phyloP scores from a whole-genome alignment of 2,329 filamentous ascomycete species.

The Cytospora piceicola region DNA sequence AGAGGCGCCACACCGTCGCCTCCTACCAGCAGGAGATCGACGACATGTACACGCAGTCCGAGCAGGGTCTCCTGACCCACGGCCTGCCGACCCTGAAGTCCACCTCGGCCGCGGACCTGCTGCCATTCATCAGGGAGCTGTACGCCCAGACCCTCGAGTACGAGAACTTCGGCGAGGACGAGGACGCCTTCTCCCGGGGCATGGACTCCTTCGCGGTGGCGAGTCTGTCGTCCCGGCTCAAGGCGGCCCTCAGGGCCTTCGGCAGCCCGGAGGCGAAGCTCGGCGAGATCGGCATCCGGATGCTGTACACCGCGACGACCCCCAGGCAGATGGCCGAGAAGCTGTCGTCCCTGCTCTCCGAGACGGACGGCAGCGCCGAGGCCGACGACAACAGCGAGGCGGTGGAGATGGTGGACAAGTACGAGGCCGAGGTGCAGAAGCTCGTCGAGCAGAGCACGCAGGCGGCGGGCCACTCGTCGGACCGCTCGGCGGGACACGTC shows the following conservation, averaged over 20 bases:
- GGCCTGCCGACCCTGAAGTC: conserved; percentile 18
- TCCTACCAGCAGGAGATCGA: conserved; percentile 27
- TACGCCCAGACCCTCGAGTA: conserved; percentile 23
- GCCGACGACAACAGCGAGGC: neutral
- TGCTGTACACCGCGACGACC: conserved; percentile 17
- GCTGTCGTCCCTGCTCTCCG: conserved; percentile 12
- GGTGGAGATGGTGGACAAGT: conserved; percentile 23
- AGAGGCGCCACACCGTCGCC: conserved; percentile 19
- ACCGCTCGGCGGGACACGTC: conserved; percentile 12
- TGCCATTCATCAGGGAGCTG: conserved; percentile 18
- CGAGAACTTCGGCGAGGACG: conserved; percentile 13
- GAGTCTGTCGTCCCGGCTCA: conserved; percentile 18
- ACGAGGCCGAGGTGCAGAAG: conserved; percentile 40
- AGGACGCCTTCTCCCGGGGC: conserved; percentile 22
- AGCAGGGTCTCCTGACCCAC: conserved; percentile 21
- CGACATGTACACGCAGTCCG: conserved; percentile 19
- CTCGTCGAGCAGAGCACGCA: conserved; percentile 34
- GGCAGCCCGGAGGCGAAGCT: conserved; percentile 14
- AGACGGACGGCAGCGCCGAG: neutral
- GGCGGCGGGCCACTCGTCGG: conserved; percentile 10
- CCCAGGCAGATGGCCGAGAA: conserved; percentile 8
- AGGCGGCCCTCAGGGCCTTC: conserved; percentile 21
- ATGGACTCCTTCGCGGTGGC: conserved; percentile 27
- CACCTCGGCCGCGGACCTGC: conserved; percentile 14
- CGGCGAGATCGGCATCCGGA: conserved; percentile 8